Evolutionary conservation across 1,284 basidiomycete species (phyloP), one percentile per base, ranked within the genome.

Genomic region (Apiotrichum porosum): DNA sequence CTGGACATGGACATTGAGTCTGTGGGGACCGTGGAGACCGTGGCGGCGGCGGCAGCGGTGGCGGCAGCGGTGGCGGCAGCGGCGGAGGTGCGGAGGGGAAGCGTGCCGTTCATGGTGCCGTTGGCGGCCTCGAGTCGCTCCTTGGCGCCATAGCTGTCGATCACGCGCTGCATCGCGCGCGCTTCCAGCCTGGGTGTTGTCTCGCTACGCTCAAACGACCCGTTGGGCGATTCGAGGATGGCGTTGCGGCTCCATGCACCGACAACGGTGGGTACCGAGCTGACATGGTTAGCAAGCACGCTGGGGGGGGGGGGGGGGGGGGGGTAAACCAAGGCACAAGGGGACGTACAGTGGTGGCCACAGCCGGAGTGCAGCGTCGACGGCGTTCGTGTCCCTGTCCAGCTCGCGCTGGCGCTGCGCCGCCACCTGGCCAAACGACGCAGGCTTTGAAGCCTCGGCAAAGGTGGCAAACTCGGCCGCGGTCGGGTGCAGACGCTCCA

Each of bases 401-500:
- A 30, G n/a, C 6, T 51, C 36, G 12, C 13, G 6, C 22, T 44
- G 17, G 9, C 19, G 31, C 42, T 18, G 42, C 4, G 23, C 38
- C 3, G 39, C 47, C 9, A 46, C 26, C 10, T 24, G 32, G 10
- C 13, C 28, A 12, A 18, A 19, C 6, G 35, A 34, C 2, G 22
- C 15, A 1, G 26, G 30, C 21, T 19, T 15, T 17, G 10, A 36
- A 8, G 12, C 2, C 3, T 30, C 22, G 1, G 34, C 40, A 32
- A 47, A 66, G 10, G 40, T 32, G 8, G 32, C 21, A 12, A 65
- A 37, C 31, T 52, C 37, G 18, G 54, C 57, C 3, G 49, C 52
- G 1, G 57, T 42, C 3, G 62, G 64, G 3, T 50, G 37, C 44
- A 60, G 42, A 3, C 58, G 56, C 39, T 59, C 57, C 61, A 67